phyloP scores from a whole-genome alignment of 2,329 filamentous ascomycete species.

The Hypomyces perniciosus region DNA sequence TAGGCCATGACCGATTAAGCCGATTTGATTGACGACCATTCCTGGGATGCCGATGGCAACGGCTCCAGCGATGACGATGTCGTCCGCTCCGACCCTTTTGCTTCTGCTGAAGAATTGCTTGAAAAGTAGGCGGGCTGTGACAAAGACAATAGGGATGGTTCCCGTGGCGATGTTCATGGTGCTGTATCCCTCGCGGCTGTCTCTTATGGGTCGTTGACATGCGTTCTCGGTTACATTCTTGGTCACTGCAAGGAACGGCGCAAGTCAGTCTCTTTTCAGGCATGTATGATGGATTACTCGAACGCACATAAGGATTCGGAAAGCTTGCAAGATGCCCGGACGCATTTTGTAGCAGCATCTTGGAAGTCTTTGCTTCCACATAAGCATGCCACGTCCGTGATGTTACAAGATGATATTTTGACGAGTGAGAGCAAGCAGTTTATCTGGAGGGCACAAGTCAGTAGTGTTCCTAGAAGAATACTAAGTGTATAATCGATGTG shows the following conservation, averaged over 20 bases:
- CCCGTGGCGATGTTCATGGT: conserved; percentile 14
- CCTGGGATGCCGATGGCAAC: conserved; percentile 17
- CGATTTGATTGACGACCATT: conserved; percentile 19
- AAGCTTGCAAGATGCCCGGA: background rate
- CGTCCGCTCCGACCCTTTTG: conserved; percentile 27
- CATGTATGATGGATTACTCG: too few relatives aligned
- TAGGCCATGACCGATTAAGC: conserved; percentile 22
- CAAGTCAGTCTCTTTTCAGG: background rate
- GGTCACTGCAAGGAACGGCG: background rate
- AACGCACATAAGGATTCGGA: background rate
- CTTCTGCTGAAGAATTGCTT: conserved; percentile 23
- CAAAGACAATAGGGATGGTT: conserved; percentile 15
- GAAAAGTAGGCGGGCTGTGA: conserved; percentile 14
- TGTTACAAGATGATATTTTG: background rate
- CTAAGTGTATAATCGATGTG: background rate
- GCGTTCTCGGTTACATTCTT: conserved; percentile 7
- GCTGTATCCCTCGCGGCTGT: background rate
- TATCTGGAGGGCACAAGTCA: background rate
- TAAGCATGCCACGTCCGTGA: conserved; percentile 2
- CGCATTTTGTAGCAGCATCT: background rate
- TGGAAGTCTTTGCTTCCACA: background rate
- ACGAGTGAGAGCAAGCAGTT: background rate
- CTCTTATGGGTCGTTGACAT: conserved; percentile 4
- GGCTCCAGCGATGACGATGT: conserved; percentile 22
- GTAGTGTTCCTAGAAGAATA: background rate